phyloP scores from a whole-genome alignment of 2,329 filamentous ascomycete genomes.

The Celoporthe dispersa region DNA sequence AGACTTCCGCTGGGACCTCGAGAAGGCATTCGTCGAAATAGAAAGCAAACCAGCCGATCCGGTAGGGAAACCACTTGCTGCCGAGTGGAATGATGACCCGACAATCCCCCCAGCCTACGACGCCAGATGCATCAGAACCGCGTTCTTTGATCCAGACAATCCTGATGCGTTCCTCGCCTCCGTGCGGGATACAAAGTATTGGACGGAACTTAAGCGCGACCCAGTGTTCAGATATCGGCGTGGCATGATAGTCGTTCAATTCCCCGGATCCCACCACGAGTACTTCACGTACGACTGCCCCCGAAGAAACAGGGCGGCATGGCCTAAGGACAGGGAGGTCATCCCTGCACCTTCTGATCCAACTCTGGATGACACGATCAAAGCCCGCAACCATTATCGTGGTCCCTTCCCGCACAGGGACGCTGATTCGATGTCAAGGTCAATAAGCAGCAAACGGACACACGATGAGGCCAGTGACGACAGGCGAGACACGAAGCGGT shows the following conservation, averaged over 20 bases:
- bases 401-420: background rate
- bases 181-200: constrained; percentile 47
- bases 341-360: constrained; percentile 22
- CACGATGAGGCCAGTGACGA: constrained; percentile 6
- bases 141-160: constrained; percentile 49
- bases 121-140: constrained; percentile 48
- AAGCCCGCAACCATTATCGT: constrained; percentile 4
- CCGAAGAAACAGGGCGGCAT: constrained; percentile 13
- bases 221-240: constrained; percentile 45
- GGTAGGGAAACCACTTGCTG: constrained; percentile 51
- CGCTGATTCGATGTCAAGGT: background rate
- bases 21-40: constrained; percentile 45
- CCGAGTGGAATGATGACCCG: constrained; percentile 48
- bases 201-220: constrained; percentile 47
- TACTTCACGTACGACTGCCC: constrained; percentile 34
- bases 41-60: constrained; percentile 47
- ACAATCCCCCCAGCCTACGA: constrained; percentile 51
- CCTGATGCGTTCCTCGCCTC: constrained; percentile 47
- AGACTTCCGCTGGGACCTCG: constrained; percentile 46
- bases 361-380: constrained; percentile 15
- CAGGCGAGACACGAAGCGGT: constrained; percentile 22
- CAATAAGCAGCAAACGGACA: constrained; percentile 16
- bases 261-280: constrained; percentile 33
- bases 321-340: constrained; percentile 17
- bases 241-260: constrained; percentile 36